A percentile compares a stretch with the other conserved stretches of the same genome.
Conservation (phyloP, 371 early-diverging fungal species). For the Rhizopus arrhizus region DNA sequence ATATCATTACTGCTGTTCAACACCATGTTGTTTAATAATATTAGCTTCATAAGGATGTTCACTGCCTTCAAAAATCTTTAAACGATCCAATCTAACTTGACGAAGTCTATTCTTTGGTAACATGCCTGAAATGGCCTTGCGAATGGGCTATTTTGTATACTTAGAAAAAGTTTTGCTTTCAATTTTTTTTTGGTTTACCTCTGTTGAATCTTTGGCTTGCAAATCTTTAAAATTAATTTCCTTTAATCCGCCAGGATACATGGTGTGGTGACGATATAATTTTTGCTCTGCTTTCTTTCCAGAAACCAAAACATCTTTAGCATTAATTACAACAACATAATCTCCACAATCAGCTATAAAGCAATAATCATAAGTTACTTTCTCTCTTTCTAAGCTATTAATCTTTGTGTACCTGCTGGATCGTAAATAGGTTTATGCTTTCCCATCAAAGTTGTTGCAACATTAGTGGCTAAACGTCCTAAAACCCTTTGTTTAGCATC, state of each 20-base stretch:
- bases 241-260: slow-evolving; percentile 91
- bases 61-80: slow-evolving; percentile 86
- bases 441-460: slow-evolving; percentile 94
- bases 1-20: slow-evolving; percentile 29
- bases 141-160: slow-evolving; percentile 58
- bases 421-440: slow-evolving; percentile 97
- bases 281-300: slow-evolving; percentile 91
- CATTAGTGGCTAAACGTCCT: slow-evolving; percentile 85
- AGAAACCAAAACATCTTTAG: slow-evolving; percentile 79
- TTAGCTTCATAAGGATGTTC: slow-evolving; percentile 92
- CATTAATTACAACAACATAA: slow-evolving; percentile 96
- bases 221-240: slow-evolving; percentile 76
- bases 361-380: slow-evolving; percentile 3
- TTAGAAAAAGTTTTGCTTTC: background rate
- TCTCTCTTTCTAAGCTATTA: background rate
- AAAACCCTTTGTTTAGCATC: slow-evolving; percentile 90
- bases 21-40: slow-evolving; percentile 84
- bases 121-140: slow-evolving; percentile 95
- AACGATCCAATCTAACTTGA: slow-evolving; percentile 74
- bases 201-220: slow-evolving; percentile 79
- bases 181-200: slow-evolving; percentile 43
- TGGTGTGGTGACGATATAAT: slow-evolving; percentile 87
- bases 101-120: slow-evolving; percentile 93
- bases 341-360: slow-evolving; percentile 92
- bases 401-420: slow-evolving; percentile 73